Conservation (phyloP, 768 basidiomycete species). For the Calocybe gangraenosa region DNA sequence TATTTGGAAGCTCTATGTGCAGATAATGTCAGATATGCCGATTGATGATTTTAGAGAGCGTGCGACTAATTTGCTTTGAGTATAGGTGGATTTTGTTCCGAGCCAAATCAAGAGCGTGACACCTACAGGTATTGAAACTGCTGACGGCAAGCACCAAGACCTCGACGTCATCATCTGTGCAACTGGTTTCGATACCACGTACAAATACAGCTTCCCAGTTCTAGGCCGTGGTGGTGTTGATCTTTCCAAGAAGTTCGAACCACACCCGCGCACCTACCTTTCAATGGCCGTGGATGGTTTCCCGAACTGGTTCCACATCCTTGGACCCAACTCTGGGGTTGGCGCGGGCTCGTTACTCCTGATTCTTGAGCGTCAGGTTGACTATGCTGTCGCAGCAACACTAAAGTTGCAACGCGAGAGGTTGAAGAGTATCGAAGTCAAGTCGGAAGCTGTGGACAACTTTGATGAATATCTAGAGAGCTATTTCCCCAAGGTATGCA, state of each 20-base stretch:
- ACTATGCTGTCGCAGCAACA: conserved; percentile 51
- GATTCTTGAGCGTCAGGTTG: conserved; percentile 51
- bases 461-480: conserved; percentile 58
- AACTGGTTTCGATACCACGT: conserved; percentile 56
- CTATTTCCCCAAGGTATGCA: conserved; percentile 41
- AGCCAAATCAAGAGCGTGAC: conserved; percentile 48
- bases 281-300: conserved; percentile 57
- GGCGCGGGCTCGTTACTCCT: conserved; percentile 54
- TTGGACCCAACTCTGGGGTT: conserved; percentile 55
- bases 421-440: conserved; percentile 57
- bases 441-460: conserved; percentile 54
- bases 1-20: conserved; percentile 63
- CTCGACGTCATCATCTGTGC: conserved; percentile 62
- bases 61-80: not conserved
- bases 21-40: conserved; percentile 44
- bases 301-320: conserved; percentile 61
- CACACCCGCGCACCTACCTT: conserved; percentile 56
- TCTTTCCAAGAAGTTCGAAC: conserved; percentile 49
- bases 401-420: conserved; percentile 61
- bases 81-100: conserved; percentile 50
- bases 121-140: conserved; percentile 50
- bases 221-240: conserved; percentile 49
- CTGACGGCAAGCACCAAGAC: conserved; percentile 48
- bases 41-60: not conserved
- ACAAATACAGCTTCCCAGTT: conserved; percentile 43